phyloP scores from a whole-genome alignment of 2,329 filamentous ascomycete species.

The Paracamarosporium sp. region DNA sequence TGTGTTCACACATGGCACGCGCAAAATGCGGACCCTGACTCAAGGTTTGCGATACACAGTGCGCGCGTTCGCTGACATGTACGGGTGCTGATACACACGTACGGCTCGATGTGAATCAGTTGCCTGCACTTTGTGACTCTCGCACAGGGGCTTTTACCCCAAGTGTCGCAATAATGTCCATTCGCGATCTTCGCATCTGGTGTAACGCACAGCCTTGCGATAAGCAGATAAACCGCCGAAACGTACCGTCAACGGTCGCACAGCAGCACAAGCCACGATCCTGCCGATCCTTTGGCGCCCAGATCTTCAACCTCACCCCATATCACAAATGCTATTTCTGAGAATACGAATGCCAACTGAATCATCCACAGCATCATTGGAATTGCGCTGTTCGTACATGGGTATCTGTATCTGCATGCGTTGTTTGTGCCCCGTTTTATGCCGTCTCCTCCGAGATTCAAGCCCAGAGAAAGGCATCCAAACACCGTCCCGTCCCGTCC shows the following conservation, averaged over 20 bases:
- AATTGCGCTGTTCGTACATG: slow-evolving; percentile 5
- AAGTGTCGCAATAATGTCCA: not conserved
- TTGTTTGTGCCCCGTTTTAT: not conserved
- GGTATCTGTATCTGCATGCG: slow-evolving; percentile 10
- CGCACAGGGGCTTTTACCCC: not conserved
- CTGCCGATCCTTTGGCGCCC: slow-evolving; percentile 8
- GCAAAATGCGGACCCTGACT: not conserved
- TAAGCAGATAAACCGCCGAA: not conserved
- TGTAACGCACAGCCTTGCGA: slow-evolving; percentile 5
- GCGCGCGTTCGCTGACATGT: not conserved
- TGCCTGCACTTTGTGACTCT: not conserved
- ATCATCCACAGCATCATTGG: not conserved
- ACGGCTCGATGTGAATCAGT: not conserved
- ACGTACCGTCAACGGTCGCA: not conserved
- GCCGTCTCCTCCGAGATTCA: not conserved
- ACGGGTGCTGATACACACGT: no score
- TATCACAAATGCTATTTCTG: not conserved
- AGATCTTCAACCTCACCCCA: not conserved
- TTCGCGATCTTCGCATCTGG: not conserved
- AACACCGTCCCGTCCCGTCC: not conserved
- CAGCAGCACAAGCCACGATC: slow-evolving; percentile 7
- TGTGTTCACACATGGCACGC: not conserved
- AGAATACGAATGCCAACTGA: not conserved
- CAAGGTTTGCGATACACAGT: not conserved
- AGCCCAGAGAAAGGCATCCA: not conserved